Evolutionary conservation across 129 eudicot genomes (phyloP), one percentile per base, ranked within the genome.

Genomic region (Lactuca saligna): DNA sequence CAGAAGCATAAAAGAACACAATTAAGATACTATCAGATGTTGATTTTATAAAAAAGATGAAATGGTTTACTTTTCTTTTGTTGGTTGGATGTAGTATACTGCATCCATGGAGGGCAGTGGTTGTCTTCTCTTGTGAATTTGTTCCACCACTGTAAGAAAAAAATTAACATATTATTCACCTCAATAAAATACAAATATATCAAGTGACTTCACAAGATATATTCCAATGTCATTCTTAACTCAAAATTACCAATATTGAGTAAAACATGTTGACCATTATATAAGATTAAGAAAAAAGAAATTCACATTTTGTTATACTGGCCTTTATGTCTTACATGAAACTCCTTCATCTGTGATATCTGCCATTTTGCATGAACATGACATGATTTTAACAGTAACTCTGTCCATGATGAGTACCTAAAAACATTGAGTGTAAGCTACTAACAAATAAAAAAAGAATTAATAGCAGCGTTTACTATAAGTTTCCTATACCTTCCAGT

Each of bases 401-500:
- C 80, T 86, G 82, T 92, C 98, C 98, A 92, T 86, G 69, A 89
- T 83, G 68, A 92, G 96, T 69, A 92, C 98, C 98, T 92, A 73
- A 35, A 71, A 54, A 64, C 29, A 41, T 57, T 53, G 73, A 50
- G 57, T 59, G 61, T 76, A 39, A 58, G 70, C 63, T 50, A 56
- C 51, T 54, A 59, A 50, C 31, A 63, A 20, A 7, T 25, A 37
- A n/a, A 17, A 68, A 66, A 75, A 6, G 16, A 42, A 31, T 16
- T 58, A 8, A 29, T 3, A 57, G 37, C 7, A n/a, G 33, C 17
- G 56, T 54, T 54, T 14, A 51, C 37, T 67, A 29, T 51, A 73
- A 5, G 8, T 61, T 61, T 63, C 35, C 65, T 34, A 35, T 86
- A 92, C 98, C 98, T 89, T 93, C 98, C 98, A 93, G 50, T 69